Base-by-base conservation (phyloP, 2,329 filamentous ascomycete species). In the Colletotrichum coccodes region DNA sequence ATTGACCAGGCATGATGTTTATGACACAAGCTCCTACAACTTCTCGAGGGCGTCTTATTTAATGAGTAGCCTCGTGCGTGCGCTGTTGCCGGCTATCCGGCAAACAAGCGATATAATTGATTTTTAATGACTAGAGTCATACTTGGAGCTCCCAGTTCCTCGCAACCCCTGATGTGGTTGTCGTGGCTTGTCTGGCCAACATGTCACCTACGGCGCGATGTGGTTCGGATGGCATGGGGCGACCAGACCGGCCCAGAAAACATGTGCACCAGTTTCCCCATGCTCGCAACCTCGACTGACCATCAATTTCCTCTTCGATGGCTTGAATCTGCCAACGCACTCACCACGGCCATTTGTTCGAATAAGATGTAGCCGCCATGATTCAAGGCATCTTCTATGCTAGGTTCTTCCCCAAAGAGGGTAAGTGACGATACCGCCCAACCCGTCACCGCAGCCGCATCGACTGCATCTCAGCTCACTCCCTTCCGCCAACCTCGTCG, bases 311-410 rank as follows among this genome's bases (percentile, higher is more conserved):
- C 3, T 14, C 7, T 57, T 50, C 23, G 38, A 49, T 54, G 34
- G 23, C 26, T 36, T 21, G 21, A 60, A 32, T n/a, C 30, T 38
- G 11, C 16, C 30, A 26, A 7, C 5, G 16, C n/a, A 18, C 32
- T 53, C 46, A 53, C 23, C 5, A 46, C 42, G 53, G 3, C 11
- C 28, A 36, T 5, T 26, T 30, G 47, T 36, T 34, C 9, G 16
- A 23, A 26, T 62, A 66, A 60, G 36, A 71, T 71, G 70, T 68
- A 62, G 62, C 50, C 64, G 74, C 68, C 74, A 91, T 91, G 88
- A 92, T 92, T 61, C 88, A 90, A 76, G 90, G 88, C 73, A 92
- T 92, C 66, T 92, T 92, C 75, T 92, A 91, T 77, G 90, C 90
- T 56, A 84, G 90, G 53, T 92, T 92, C 79, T 86, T 92, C 71